phyloP scores from a whole-genome alignment of 2,329 filamentous ascomycete species.

The Fusarium brachygibbosum region DNA sequence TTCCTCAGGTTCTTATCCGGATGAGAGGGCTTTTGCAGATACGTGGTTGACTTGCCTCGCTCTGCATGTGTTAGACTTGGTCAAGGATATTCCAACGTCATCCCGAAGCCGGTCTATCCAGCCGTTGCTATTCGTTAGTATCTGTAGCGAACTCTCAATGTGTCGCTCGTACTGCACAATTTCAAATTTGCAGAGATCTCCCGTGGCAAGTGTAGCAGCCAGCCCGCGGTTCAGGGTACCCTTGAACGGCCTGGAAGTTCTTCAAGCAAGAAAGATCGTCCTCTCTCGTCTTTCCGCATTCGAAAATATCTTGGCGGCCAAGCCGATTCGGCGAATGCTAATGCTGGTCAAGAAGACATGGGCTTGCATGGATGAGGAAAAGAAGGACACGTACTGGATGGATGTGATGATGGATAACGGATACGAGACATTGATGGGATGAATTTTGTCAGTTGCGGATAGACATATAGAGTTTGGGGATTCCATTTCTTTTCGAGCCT shows the following conservation, averaged over 20 bases:
- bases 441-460: background rate
- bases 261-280: constrained; percentile 34
- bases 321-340: constrained; percentile 42
- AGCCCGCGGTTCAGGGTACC: constrained; percentile 36
- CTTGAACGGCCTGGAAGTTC: constrained; percentile 21
- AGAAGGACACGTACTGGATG: constrained; percentile 59
- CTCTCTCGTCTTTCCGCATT: constrained; percentile 39
- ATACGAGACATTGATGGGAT: constrained; percentile 52
- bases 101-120: constrained; percentile 62
- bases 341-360: constrained; percentile 41
- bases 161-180: constrained; percentile 44
- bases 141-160: constrained; percentile 59
- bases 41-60: constrained; percentile 61
- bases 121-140: constrained; percentile 59
- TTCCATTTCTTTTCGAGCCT: background rate
- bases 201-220: constrained; percentile 28
- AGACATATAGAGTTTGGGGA: background rate
- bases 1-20: constrained; percentile 6
- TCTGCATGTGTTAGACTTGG: constrained; percentile 58
- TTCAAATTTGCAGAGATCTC: constrained; percentile 11
- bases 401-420: constrained; percentile 54
- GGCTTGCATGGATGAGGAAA: constrained; percentile 52
- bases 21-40: constrained; percentile 40
- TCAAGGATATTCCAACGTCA: constrained; percentile 58
- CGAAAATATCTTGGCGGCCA: constrained; percentile 46